phyloP scores from a whole-genome alignment of 2,329 filamentous ascomycete genomes.

The Pleoardoris graminearum region DNA sequence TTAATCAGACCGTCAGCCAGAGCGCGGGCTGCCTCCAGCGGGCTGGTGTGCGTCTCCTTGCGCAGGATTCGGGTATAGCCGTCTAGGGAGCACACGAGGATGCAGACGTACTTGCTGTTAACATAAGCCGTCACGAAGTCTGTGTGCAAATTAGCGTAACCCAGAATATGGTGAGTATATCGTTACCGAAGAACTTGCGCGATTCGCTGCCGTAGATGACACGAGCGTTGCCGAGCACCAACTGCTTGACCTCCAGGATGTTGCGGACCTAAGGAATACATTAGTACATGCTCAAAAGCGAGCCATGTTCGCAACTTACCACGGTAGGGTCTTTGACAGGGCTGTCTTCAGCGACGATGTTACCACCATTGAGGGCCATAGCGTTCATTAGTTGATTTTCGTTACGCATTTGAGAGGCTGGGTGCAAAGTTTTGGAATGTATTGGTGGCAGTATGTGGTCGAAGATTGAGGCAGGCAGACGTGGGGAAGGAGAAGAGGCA shows the following conservation, averaged over 20 bases:
- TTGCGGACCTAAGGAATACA: slow-evolving; percentile 51
- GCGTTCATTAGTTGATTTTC: slow-evolving; percentile 3
- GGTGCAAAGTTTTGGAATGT: neutral
- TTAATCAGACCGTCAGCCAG: slow-evolving; percentile 26
- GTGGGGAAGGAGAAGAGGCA: neutral
- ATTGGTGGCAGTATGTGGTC: neutral
- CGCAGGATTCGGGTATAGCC: slow-evolving; percentile 75
- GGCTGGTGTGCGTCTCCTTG: slow-evolving; percentile 71
- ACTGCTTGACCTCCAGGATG: slow-evolving; percentile 39
- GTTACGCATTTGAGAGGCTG: neutral
- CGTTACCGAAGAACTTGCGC: slow-evolving; percentile 29
- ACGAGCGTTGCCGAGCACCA: slow-evolving; percentile 29
- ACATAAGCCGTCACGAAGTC: slow-evolving; percentile 23
- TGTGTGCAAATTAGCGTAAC: slow-evolving; percentile 9
- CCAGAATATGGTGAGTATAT: neutral
- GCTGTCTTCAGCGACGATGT: neutral
- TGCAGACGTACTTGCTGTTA: slow-evolving; percentile 74
- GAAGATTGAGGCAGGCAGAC: neutral
- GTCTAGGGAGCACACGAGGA: slow-evolving; percentile 88
- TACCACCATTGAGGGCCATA: slow-evolving; percentile 5
- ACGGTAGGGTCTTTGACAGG: slow-evolving; percentile 11
- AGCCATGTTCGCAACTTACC: neutral
- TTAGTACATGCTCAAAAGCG: neutral
- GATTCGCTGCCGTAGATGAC: slow-evolving; percentile 34
- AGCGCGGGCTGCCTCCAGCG: slow-evolving; percentile 59